Percentiles rank a stretch among this genome's conserved stretches.
These are phyloP conservation scores for Kurtzmaniella natalensis DNA, from an alignment of 1,139 yeast genomes.

Conservation along the genomic window DNA sequence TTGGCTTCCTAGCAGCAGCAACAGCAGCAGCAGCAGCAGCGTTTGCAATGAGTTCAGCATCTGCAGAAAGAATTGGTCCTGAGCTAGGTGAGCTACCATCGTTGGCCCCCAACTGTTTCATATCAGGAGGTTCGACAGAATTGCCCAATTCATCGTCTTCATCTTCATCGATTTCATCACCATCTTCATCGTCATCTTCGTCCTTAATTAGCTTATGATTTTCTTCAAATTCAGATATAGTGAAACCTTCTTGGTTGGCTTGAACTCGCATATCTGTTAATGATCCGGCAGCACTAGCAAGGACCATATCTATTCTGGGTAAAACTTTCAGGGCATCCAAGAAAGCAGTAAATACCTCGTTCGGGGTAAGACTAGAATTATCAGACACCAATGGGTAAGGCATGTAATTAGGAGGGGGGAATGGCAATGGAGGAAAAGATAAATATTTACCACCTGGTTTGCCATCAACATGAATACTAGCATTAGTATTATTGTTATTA, in stretches of 20 bases:
- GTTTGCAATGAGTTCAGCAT: neutral
- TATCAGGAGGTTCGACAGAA: slow-evolving; percentile 1
- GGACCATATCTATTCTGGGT: slow-evolving; percentile 44
- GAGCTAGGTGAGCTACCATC: neutral
- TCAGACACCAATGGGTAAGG: slow-evolving; percentile 43
- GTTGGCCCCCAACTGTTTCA: neutral
- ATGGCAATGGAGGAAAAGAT: slow-evolving; percentile 42
- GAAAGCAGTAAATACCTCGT: slow-evolving; percentile 33
- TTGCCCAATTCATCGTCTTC: slow-evolving; percentile 4
- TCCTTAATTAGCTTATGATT: slow-evolving; percentile 6
- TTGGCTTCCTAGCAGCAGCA: neutral
- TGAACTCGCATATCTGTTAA: slow-evolving; percentile 34
- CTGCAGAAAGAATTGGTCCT: neutral
- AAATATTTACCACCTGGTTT: slow-evolving; percentile 10
- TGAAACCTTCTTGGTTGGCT: slow-evolving; percentile 33
- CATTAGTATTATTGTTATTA: slow-evolving; percentile 5
- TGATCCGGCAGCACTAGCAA: slow-evolving; percentile 48
- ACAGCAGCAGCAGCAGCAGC: neutral
- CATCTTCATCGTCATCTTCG: slow-evolving; percentile 1
- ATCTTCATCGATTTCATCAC: slow-evolving; percentile 3
- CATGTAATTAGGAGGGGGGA: slow-evolving; percentile 47
- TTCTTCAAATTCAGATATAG: slow-evolving; percentile 14
- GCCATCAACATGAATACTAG: slow-evolving; percentile 5
- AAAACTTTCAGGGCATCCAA: slow-evolving; percentile 34
- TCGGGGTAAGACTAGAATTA: slow-evolving; percentile 31